Percentiles rank a stretch among this genome's conserved stretches.
Conservation (phyloP, 2,329 filamentous ascomycete species). For the Ceratocystis cacaofunesta region DNA sequence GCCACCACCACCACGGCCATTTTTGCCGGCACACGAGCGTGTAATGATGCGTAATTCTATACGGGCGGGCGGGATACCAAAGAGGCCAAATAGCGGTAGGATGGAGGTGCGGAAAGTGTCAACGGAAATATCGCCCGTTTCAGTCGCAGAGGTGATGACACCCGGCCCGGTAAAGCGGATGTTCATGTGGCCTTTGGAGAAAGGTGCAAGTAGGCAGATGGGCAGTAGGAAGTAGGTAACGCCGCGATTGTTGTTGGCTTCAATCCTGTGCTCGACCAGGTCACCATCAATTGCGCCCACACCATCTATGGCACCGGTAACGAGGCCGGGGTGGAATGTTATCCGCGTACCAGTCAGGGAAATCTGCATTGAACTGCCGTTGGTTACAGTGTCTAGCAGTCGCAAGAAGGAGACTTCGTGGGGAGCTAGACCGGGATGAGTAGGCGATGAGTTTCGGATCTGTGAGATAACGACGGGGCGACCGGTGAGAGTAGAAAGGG, state of each 20-base stretch:
- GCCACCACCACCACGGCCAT: slow-evolving; percentile 69
- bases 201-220: slow-evolving; percentile 78
- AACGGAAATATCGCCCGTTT: slow-evolving; percentile 72
- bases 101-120: slow-evolving; percentile 90
- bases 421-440: slow-evolving; percentile 73
- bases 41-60: slow-evolving; percentile 74
- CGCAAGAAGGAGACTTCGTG: slow-evolving; percentile 94
- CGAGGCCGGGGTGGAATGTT: slow-evolving; percentile 80
- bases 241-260: slow-evolving; percentile 61
- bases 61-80: slow-evolving; percentile 65
- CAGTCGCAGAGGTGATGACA: slow-evolving; percentile 78
- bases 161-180: slow-evolving; percentile 80
- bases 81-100: slow-evolving; percentile 75
- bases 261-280: slow-evolving; percentile 67
- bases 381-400: slow-evolving; percentile 85
- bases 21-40: slow-evolving; percentile 61
- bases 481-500: slow-evolving; percentile 83
- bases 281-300: slow-evolving; percentile 56
- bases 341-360: slow-evolving; percentile 91
- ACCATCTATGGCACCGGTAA: slow-evolving; percentile 69
- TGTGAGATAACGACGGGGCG: slow-evolving; percentile 81
- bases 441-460: slow-evolving; percentile 76
- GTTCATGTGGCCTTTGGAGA: slow-evolving; percentile 82
- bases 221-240: slow-evolving; percentile 86
- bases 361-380: slow-evolving; percentile 88